Percentiles rank a stretch among this genome's conserved stretches.
Conservation (phyloP, 1,139 yeast species). For the Saccharomycopsis hybrid region DNA sequence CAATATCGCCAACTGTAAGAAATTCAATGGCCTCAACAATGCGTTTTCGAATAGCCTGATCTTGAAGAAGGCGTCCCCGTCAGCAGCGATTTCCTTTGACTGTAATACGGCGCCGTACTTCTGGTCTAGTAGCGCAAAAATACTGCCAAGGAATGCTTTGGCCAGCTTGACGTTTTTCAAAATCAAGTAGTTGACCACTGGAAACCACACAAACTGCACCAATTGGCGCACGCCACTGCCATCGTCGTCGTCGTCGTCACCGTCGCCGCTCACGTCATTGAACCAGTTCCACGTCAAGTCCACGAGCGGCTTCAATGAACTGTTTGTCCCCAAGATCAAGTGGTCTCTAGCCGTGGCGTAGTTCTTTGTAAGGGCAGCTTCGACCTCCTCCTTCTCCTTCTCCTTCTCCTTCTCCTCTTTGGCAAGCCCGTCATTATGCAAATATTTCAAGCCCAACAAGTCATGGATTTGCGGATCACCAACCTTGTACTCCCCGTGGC, state of each 20-base stretch:
- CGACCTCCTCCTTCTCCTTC: constrained; percentile 13
- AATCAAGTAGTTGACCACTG: constrained; percentile 64
- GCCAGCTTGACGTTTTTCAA: constrained; percentile 59
- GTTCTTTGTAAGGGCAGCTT: constrained; percentile 41
- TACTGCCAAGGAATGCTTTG: constrained; percentile 30
- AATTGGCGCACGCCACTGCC: constrained; percentile 44
- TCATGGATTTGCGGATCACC: constrained; percentile 78
- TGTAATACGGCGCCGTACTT: constrained; percentile 22
- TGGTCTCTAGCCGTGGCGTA: constrained; percentile 32
- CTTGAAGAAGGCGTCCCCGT: constrained; percentile 21
- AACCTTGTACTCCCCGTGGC: constrained; percentile 39
- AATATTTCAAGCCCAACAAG: constrained; percentile 28
- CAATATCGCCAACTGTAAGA: constrained; percentile 60
- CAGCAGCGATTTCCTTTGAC: constrained; percentile 4
- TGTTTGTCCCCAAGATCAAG: constrained; percentile 57
- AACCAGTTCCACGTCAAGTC: constrained; percentile 57
- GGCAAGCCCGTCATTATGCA: constrained; percentile 1
- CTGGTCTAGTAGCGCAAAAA: constrained; percentile 29
- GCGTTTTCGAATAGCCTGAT: constrained; percentile 26
- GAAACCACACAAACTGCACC: constrained; percentile 28
- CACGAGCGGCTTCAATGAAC: constrained; percentile 25
- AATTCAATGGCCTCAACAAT: constrained; percentile 45
- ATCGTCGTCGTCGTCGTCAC: constrained; percentile 34
- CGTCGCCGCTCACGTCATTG: constrained; percentile 24
- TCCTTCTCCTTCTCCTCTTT: constrained; percentile 28